Evolutionary conservation across 148 eudicot genomes (phyloP).

Genomic region (Mesembryanthemum crystallinum): DNA sequence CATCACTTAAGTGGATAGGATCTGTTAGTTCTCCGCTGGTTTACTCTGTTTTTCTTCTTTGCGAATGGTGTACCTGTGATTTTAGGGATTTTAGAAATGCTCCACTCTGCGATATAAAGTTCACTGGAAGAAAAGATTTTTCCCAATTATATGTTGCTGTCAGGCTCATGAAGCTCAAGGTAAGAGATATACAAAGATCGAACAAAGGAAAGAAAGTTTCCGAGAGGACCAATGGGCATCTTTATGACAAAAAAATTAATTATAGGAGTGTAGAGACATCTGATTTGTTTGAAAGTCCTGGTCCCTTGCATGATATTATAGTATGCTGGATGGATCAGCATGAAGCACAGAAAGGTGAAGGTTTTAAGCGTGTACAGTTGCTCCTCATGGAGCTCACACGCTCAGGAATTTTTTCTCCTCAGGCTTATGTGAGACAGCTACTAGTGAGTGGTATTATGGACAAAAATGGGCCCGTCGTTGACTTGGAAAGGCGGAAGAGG

Average conservation of each 20-base stretch:
- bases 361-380: constrained; percentile 69
- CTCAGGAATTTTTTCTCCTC: constrained; percentile 75
- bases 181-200: constrained; percentile 44
- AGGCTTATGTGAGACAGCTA: constrained; percentile 81
- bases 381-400: constrained; percentile 68
- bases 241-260: constrained; percentile 20
- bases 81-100: constrained; percentile 68
- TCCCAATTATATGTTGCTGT: constrained; percentile 73
- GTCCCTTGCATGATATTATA: constrained; percentile 83
- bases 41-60: constrained; percentile 82
- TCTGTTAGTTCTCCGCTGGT: constrained; percentile 50
- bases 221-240: background rate
- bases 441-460: constrained; percentile 88
- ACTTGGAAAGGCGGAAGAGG: constrained; percentile 50
- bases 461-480: constrained; percentile 41
- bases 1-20: constrained; percentile 70
- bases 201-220: constrained; percentile 31
- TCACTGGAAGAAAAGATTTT: constrained; percentile 81
- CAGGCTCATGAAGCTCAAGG: constrained; percentile 70
- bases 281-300: constrained; percentile 74
- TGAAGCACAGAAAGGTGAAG: constrained; percentile 67
- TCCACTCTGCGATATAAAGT: constrained; percentile 58
- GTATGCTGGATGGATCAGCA: constrained; percentile 98
- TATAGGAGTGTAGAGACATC: constrained; percentile 38
- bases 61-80: constrained; percentile 98